phyloP scores from a whole-genome alignment of 2,329 filamentous ascomycete genomes.

The Hymenoscyphus scutula region DNA sequence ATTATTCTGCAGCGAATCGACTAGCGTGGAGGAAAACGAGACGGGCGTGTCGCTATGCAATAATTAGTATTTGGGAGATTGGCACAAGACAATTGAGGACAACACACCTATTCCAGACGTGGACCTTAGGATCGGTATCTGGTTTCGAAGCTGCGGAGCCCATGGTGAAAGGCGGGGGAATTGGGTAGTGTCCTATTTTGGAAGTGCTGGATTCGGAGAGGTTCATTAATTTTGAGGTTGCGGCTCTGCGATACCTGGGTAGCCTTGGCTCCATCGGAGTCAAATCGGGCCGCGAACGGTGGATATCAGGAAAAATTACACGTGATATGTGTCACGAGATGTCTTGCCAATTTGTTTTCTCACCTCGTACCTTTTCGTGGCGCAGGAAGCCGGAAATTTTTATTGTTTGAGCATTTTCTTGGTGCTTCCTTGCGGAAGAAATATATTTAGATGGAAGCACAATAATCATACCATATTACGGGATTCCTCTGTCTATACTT shows the following conservation, averaged over 20 bases:
- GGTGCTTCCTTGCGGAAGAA: slow-evolving; percentile 5
- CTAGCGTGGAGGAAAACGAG: slow-evolving; percentile 75
- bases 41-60: slow-evolving; percentile 57
- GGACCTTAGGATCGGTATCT: slow-evolving; percentile 25
- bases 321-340: neutral
- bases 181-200: slow-evolving; percentile 12
- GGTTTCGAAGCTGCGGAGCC: slow-evolving; percentile 35
- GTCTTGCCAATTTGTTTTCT: neutral
- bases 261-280: neutral
- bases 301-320: too few relatives aligned
- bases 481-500: neutral
- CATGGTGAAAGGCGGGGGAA: slow-evolving; percentile 28
- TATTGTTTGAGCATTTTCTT: slow-evolving; percentile 8
- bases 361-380: neutral
- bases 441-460: neutral
- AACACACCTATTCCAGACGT: slow-evolving; percentile 34
- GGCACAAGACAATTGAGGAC: neutral
- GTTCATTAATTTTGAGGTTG: slow-evolving; percentile 23
- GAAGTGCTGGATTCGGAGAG: slow-evolving; percentile 13
- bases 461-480: neutral
- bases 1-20: slow-evolving; percentile 79
- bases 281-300: neutral
- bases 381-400: slow-evolving; percentile 8
- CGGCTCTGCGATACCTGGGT: slow-evolving; percentile 3
- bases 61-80: slow-evolving; percentile 18